phyloP scores from a whole-genome alignment of 2,329 filamentous ascomycete genomes.

The Aspergillus sojae region DNA sequence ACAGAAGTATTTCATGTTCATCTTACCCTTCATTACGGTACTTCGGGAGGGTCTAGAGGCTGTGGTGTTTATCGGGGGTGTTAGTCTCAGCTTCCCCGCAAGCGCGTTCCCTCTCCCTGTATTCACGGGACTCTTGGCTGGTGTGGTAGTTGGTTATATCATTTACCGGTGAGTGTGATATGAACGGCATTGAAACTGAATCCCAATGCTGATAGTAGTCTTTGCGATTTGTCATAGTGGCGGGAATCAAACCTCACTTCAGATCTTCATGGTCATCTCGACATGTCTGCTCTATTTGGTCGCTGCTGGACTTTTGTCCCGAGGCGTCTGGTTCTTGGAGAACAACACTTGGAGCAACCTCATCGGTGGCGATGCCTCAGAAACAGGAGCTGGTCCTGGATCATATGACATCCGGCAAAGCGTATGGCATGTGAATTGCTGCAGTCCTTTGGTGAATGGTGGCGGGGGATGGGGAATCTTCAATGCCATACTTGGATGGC shows the following conservation, averaged over 20 bases:
- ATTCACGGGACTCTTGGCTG: constrained; percentile 70
- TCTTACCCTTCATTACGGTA: constrained; percentile 76
- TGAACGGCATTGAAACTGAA: not conserved
- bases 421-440: constrained; percentile 87
- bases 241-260: constrained; percentile 64
- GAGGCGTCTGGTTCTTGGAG: constrained; percentile 73
- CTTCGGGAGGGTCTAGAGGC: constrained; percentile 24
- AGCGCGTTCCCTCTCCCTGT: constrained; percentile 59
- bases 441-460: constrained; percentile 71
- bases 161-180: constrained; percentile 69
- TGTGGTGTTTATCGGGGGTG: constrained; percentile 22
- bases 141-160: constrained; percentile 67
- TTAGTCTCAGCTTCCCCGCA: constrained; percentile 60
- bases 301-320: constrained; percentile 78
- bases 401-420: constrained; percentile 77
- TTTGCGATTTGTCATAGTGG: constrained; percentile 42
- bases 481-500: constrained; percentile 84
- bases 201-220: not conserved
- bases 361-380: constrained; percentile 58
- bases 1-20: constrained; percentile 85
- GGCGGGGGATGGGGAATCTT: constrained; percentile 85
- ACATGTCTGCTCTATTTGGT: constrained; percentile 84
- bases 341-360: constrained; percentile 67
- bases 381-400: constrained; percentile 68
- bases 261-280: constrained; percentile 75